These are phyloP conservation scores for Histomonas meleagridis DNA, from an alignment of 208 protist genomes.

Conservation along the genomic window DNA sequence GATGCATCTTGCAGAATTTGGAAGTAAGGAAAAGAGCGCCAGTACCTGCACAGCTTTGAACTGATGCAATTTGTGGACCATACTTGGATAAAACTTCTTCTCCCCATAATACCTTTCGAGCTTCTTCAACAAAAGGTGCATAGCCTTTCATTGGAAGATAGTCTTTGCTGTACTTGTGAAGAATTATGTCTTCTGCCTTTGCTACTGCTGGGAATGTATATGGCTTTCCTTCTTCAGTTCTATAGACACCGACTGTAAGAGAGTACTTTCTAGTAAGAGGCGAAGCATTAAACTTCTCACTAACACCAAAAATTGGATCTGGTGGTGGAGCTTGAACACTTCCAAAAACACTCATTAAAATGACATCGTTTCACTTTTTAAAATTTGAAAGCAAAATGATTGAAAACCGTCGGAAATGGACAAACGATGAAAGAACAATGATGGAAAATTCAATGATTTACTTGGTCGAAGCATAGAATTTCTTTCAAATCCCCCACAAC, in stretches of 20 bases:
- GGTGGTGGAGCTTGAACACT: constrained; percentile 14
- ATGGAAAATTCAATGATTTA: no score
- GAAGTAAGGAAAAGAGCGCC: constrained; percentile 63
- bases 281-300: constrained; percentile 55
- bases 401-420: no score
- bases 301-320: constrained; percentile 60
- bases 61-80: constrained; percentile 54
- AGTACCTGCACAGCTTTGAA: constrained; percentile 72
- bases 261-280: constrained; percentile 71
- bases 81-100: constrained; percentile 53
- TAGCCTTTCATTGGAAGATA: constrained; percentile 76
- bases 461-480: no score
- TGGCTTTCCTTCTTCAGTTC: constrained; percentile 75
- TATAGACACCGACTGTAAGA: constrained; percentile 85
- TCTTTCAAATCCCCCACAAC: no score
- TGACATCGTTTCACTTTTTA: no score
- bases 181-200: constrained; percentile 54
- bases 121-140: constrained; percentile 62
- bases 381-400: no score
- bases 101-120: constrained; percentile 71
- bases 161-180: constrained; percentile 69
- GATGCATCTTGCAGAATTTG: constrained; percentile 58
- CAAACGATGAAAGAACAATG: no score
- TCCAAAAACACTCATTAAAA: not conserved
- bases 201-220: constrained; percentile 68